phyloP scores from a whole-genome alignment of 139 green algal species.

The Mychonastes homosphaera region DNA sequence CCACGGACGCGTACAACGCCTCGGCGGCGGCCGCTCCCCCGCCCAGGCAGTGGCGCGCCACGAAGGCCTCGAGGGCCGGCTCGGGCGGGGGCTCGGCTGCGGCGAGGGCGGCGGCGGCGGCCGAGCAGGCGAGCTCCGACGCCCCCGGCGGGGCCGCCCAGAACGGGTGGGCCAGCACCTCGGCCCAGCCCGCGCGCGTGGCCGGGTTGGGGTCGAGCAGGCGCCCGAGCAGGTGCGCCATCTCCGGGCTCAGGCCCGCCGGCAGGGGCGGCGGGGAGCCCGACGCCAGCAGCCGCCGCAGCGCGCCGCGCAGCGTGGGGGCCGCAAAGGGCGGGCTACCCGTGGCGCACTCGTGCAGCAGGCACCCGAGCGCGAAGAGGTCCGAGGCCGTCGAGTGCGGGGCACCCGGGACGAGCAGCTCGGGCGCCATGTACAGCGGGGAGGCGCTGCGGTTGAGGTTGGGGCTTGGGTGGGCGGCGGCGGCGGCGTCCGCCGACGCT shows the following conservation, averaged over 20 bases:
- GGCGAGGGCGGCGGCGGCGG: constrained; percentile 45
- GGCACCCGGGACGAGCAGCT: constrained; percentile 77
- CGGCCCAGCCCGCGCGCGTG: constrained; percentile 49
- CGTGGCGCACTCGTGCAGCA: constrained; percentile 84
- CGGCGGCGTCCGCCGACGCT: constrained; percentile 12
- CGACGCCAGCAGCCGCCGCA: too few species aligned
- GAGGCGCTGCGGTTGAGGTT: constrained; percentile 45
- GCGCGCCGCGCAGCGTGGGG: too few species aligned
- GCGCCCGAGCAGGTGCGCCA: constrained; percentile 55
- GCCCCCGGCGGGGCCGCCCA: constrained; percentile 41
- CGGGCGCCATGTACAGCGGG: constrained; percentile 88
- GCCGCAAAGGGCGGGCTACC: constrained; percentile 83
- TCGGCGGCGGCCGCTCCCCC: constrained; percentile 1
- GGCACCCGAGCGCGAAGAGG: constrained; percentile 85
- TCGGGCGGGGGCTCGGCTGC: constrained; percentile 50
- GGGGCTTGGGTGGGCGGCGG: background rate
- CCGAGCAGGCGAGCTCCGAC: constrained; percentile 46
- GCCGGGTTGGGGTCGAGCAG: constrained; percentile 79
- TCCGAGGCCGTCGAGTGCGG: constrained; percentile 73
- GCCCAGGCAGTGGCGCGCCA: constrained; percentile 34
- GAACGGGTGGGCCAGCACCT: constrained; percentile 55
- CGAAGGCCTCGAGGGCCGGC: constrained; percentile 58
- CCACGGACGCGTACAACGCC: too few species aligned
- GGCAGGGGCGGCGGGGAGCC: background rate
- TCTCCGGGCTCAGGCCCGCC: constrained; percentile 48